Percentiles rank a stretch among this genome's conserved stretches.
These are phyloP conservation scores for Nicotiana noctiflora DNA, from an alignment of 257 asterid genomes.

Conservation along the genomic window DNA sequence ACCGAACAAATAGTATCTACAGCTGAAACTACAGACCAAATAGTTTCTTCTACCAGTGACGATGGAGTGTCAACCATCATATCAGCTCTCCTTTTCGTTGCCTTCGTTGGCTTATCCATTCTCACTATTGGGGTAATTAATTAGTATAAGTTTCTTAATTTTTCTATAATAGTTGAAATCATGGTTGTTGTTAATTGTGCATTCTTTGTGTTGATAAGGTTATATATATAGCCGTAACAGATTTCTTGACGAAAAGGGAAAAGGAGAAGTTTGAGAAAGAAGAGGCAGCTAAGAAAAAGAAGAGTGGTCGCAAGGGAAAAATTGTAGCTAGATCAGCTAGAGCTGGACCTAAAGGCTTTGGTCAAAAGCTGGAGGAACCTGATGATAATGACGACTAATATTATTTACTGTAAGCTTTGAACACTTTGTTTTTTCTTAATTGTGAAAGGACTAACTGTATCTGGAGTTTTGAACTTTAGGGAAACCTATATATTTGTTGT, in stretches of 20 bases:
- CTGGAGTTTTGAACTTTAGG: no score
- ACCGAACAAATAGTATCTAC: slow-evolving; percentile 19
- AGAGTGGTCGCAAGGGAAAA: slow-evolving; percentile 41
- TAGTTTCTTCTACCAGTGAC: slow-evolving; percentile 32
- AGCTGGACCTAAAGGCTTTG: slow-evolving; percentile 82
- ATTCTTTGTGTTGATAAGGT: slow-evolving; percentile 29
- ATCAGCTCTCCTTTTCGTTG: slow-evolving; percentile 46
- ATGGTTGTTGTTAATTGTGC: slow-evolving; percentile 4
- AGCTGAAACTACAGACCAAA: slow-evolving; percentile 36
- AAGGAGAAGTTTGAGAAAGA: slow-evolving; percentile 69
- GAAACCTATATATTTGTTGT: no score
- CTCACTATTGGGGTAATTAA: slow-evolving; percentile 64
- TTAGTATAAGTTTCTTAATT: no score
- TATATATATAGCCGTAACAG: slow-evolving; percentile 75
- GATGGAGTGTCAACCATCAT: slow-evolving; percentile 41
- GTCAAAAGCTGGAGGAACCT: slow-evolving; percentile 49
- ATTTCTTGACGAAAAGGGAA: slow-evolving; percentile 82
- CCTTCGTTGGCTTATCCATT: slow-evolving; percentile 68
- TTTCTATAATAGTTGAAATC: no score
- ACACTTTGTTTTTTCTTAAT: no score
- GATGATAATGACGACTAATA: slow-evolving; percentile 28
- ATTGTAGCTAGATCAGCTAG: slow-evolving; percentile 32
- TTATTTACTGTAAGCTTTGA: neutral
- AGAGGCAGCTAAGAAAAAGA: slow-evolving; percentile 62
- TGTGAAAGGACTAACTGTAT: no score